Evolutionary conservation across 2,329 filamentous ascomycete genomes (phyloP).

Genomic region (Claviceps quebecensis): DNA sequence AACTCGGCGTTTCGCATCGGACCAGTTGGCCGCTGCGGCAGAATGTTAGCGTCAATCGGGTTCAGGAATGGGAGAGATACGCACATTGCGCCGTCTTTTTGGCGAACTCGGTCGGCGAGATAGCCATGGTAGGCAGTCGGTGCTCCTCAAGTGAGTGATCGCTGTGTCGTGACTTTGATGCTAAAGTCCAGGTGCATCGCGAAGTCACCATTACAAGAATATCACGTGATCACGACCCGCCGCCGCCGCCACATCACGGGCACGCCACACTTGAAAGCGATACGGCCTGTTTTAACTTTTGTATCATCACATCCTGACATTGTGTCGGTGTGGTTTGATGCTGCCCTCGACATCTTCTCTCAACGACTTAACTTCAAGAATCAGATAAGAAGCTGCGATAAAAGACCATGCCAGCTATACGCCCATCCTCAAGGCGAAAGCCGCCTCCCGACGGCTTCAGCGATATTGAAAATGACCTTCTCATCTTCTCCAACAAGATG

Average conservation of each 20-base stretch:
- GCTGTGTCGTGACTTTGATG: slow-evolving; percentile 16
- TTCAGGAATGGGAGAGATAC: slow-evolving; percentile 17
- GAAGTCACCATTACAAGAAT: slow-evolving; percentile 2
- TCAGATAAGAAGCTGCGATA: background rate
- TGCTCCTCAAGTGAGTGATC: slow-evolving; percentile 17
- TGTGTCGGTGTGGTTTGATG: background rate
- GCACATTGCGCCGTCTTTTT: slow-evolving; percentile 65
- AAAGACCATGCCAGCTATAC: slow-evolving; percentile 58
- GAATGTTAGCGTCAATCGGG: slow-evolving; percentile 20
- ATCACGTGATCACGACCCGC: slow-evolving; percentile 16
- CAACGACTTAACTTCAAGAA: background rate
- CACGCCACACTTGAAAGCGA: slow-evolving; percentile 8
- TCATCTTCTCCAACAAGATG: slow-evolving; percentile 83
- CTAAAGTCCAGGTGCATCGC: slow-evolving; percentile 3
- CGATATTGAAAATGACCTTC: slow-evolving; percentile 75
- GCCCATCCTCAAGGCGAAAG: slow-evolving; percentile 63
- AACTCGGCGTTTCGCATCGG: slow-evolving; percentile 76
- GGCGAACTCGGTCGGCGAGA: slow-evolving; percentile 87
- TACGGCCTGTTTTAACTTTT: background rate
- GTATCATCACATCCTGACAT: background rate
- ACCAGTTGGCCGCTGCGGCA: slow-evolving; percentile 66
- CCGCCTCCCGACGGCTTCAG: slow-evolving; percentile 75
- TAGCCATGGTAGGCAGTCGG: slow-evolving; percentile 53
- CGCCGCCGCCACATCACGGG: slow-evolving; percentile 5
- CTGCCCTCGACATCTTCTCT: background rate